These are phyloP conservation scores for Aspergillus nidulans DNA, from an alignment of 495 filamentous ascomycete species.

Conservation along the genomic window DNA sequence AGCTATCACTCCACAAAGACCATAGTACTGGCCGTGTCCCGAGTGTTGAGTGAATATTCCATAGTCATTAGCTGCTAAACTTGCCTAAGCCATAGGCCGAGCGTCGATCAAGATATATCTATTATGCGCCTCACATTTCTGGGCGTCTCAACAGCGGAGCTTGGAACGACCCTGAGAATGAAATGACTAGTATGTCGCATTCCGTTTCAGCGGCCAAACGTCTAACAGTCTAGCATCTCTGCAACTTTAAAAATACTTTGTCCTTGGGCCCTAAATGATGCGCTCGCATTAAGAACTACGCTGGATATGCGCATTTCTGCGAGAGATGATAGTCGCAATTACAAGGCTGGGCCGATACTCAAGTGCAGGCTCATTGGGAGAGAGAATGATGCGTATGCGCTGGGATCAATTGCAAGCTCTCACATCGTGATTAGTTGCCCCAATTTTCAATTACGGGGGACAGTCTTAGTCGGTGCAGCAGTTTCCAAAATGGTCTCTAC, in stretches of 20 bases:
- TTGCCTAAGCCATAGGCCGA: not conserved
- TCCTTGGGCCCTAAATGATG: not conserved
- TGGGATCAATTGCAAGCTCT: conserved; percentile 27
- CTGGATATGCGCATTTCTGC: conserved; percentile 33
- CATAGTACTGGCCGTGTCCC: no score
- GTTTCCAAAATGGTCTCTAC: conserved; percentile 20
- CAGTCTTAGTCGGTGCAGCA: conserved; percentile 22
- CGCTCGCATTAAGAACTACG: conserved; percentile 21
- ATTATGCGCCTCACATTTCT: not conserved
- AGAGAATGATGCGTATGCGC: conserved; percentile 30
- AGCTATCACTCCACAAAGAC: no score
- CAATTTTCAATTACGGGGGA: conserved; percentile 17
- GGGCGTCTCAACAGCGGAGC: not conserved
- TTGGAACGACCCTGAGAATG: not conserved
- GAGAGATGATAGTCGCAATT: conserved; percentile 28
- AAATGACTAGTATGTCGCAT: not conserved
- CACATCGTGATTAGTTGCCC: conserved; percentile 34
- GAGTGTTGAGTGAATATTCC: no score
- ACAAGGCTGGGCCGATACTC: conserved; percentile 28
- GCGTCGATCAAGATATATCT: not conserved
- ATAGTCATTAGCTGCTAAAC: no score
- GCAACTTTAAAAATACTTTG: not conserved
- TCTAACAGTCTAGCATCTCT: not conserved
- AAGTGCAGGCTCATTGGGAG: conserved; percentile 1
- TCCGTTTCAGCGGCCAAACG: not conserved